Base-by-base conservation (phyloP, 2,329 filamentous ascomycete species). In the Beauveria sp. region DNA sequence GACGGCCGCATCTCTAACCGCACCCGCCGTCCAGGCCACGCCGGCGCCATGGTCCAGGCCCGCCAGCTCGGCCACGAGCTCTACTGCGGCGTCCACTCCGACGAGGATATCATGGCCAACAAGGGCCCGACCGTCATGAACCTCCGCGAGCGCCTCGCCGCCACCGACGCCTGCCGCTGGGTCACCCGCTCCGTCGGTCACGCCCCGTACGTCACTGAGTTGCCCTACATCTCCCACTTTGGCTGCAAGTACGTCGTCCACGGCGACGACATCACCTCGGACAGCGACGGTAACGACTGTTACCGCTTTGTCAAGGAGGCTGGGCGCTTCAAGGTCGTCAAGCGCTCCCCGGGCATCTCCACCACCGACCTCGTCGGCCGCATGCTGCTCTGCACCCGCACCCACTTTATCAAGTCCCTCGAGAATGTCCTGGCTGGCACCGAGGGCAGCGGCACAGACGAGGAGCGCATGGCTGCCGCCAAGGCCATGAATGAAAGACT, bases 81-180 rank as follows among this genome's bases (percentile, higher is more conserved):
- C 54, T 87, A 91, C 66, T 92, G 96, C 42, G 95, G 95, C 63
- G 88, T 99, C 58, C 95, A 99, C 78, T 96, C 91, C 3, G 95
- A 99, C 73, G 91, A 97, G 75, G 89, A 90, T 58, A 99, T 99
- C 69, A 81, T 96, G 67, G 90, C 93, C 71, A 96, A 99, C 80
- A 99, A 99, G 78, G 95, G 95, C 7, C 95, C 95, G 1, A 97
- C 93, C 0, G 95, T 99, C 68, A 99, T 99, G 95, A 93, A 86
- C 62, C 80, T 98, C 62, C 82, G 88, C 67, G 95, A 99, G 82
- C 88, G 93, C 65, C 83, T 96, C 65, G 87, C 92, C 65, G 93
- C 95, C 45, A 92, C 96, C 51, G 88, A 98, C 70, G 95, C 95
- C 66, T 98, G 95, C 77, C 89, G 95, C 65, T 99, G 95, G 93